Conservation (phyloP, 2,329 filamentous ascomycete species). For the Beauveria bassiana region DNA sequence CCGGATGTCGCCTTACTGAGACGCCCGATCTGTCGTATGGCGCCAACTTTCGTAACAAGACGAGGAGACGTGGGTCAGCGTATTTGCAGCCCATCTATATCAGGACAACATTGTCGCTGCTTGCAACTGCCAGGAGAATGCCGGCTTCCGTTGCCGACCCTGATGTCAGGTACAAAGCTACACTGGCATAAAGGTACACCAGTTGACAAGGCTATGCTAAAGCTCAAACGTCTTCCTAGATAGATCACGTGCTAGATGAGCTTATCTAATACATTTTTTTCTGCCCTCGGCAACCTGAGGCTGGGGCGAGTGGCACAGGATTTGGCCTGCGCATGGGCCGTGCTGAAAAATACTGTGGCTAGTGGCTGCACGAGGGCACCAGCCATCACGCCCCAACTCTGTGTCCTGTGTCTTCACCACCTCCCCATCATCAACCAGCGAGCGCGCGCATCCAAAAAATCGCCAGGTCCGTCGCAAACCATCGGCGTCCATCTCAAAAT, state of each 20-base stretch:
- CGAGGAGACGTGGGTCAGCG: neutral
- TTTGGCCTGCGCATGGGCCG: constrained; percentile 20
- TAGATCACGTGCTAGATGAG: constrained; percentile 7
- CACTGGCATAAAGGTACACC: neutral
- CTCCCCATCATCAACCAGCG: constrained; percentile 43
- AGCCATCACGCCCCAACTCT: constrained; percentile 42
- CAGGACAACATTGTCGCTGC: neutral
- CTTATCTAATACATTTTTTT: constrained; percentile 9
- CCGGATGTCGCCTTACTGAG: neutral
- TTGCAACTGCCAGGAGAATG: neutral
- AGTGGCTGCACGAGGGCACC: constrained; percentile 32
- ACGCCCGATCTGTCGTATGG: neutral
- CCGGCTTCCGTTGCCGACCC: neutral
- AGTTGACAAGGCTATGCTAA: neutral
- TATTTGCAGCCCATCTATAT: neutral
- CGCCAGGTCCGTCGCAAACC: constrained; percentile 51
- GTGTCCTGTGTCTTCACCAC: constrained; percentile 45
- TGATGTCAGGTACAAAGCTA: neutral
- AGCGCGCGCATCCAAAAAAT: constrained; percentile 55
- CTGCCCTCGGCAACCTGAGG: neutral
- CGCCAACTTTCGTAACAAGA: neutral
- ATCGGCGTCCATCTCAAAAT: constrained; percentile 50
- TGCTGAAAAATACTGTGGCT: constrained; percentile 38
- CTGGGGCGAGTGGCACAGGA: neutral
- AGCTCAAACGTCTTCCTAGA: neutral